Percentiles rank a stretch among this genome's conserved stretches.
Evolutionary conservation across 208 protist species (phyloP).

Genomic region (Trypanosoma avium): DNA sequence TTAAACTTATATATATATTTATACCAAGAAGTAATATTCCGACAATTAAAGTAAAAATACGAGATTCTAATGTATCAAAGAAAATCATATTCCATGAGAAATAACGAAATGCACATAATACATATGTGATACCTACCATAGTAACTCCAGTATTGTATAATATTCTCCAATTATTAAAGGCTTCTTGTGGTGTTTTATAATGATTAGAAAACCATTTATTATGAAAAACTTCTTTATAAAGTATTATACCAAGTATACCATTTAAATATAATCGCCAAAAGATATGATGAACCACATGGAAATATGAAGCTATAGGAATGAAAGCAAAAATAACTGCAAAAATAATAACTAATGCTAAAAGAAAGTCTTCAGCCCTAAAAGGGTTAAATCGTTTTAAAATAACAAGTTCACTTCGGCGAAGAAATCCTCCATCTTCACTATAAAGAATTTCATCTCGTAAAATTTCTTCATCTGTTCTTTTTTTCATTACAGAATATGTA

Average conservation of each 20-base stretch:
- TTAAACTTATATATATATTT: slow-evolving; percentile 80
- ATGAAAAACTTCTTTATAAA: slow-evolving; percentile 58
- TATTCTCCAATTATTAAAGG: slow-evolving; percentile 92
- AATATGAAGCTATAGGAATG: slow-evolving; percentile 45
- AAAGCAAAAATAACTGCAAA: slow-evolving; percentile 58
- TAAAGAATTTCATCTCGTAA: slow-evolving; percentile 51
- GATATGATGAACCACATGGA: slow-evolving; percentile 63
- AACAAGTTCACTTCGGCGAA: slow-evolving; percentile 62
- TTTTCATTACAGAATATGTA: slow-evolving; percentile 48
- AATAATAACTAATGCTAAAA: slow-evolving; percentile 64
- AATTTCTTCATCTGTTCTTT: slow-evolving; percentile 37
- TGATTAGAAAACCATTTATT: slow-evolving; percentile 76
- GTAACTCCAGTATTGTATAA: slow-evolving; percentile 83
- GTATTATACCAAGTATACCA: slow-evolving; percentile 73
- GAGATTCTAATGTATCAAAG: slow-evolving; percentile 36
- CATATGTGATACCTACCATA: slow-evolving; percentile 53
- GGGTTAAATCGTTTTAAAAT: slow-evolving; percentile 77
- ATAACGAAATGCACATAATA: slow-evolving; percentile 47
- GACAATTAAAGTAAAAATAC: slow-evolving; percentile 48
- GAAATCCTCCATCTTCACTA: slow-evolving; percentile 40
- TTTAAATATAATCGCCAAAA: slow-evolving; percentile 84
- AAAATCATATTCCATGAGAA: slow-evolving; percentile 43
- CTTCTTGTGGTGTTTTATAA: slow-evolving; percentile 61
- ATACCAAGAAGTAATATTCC: slow-evolving; percentile 69
- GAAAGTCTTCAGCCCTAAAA: slow-evolving; percentile 78